Evolutionary conservation across 2,329 filamentous ascomycete genomes (phyloP).

Genomic region (Paraphaeosphaeria sporulosa): DNA sequence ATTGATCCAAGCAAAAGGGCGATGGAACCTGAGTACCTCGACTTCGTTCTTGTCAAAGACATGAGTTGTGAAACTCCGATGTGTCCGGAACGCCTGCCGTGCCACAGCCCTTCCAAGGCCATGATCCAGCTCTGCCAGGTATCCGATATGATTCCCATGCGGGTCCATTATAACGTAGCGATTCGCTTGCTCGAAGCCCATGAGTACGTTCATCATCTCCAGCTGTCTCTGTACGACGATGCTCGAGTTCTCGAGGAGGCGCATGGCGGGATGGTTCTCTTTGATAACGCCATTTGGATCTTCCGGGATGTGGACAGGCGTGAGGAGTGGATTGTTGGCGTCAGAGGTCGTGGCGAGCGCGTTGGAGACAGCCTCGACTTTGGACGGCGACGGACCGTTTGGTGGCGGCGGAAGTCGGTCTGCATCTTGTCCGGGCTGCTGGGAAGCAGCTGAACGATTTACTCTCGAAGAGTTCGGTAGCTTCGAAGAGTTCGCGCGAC

Average conservation of each 20-base stretch:
- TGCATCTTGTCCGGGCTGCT: conserved; percentile 13
- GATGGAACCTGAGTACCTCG: conserved; percentile 67
- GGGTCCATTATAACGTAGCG: conserved; percentile 72
- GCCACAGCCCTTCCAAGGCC: conserved; percentile 64
- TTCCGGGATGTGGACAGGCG: conserved; percentile 68
- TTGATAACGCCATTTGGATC: conserved; percentile 67
- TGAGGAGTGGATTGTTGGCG: conserved; percentile 60
- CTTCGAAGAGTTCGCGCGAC: conserved; percentile 20
- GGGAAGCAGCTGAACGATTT: conserved; percentile 18
- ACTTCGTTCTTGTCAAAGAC: conserved; percentile 68
- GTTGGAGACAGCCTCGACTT: conserved; percentile 53
- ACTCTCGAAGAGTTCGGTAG: conserved; percentile 20
- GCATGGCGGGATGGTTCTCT: conserved; percentile 64
- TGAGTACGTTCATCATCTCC: conserved; percentile 71
- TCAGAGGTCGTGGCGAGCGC: conserved; percentile 53
- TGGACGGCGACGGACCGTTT: conserved; percentile 37
- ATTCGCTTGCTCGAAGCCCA: conserved; percentile 73
- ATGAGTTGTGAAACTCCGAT: conserved; percentile 70
- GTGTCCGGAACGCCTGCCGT: conserved; percentile 68
- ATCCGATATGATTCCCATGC: conserved; percentile 68
- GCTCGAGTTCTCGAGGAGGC: conserved; percentile 66
- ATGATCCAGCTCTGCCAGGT: conserved; percentile 69
- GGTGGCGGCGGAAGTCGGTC: conserved; percentile 16
- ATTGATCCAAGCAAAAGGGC: conserved; percentile 71
- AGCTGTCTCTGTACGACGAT: conserved; percentile 69